phyloP scores from a whole-genome alignment of 768 basidiomycete species.

The Amanita inopinata region DNA sequence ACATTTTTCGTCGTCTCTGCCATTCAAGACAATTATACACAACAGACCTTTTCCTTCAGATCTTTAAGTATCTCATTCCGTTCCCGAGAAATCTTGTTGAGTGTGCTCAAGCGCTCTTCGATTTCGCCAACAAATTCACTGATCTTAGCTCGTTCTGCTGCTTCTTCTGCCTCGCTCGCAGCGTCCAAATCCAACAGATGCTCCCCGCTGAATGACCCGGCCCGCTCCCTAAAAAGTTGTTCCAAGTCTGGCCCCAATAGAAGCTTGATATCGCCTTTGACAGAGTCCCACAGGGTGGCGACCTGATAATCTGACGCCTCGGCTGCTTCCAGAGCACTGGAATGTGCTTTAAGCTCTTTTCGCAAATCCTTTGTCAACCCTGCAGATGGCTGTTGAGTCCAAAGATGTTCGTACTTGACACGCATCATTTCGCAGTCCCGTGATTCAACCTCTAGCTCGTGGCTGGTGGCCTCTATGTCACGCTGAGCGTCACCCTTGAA shows the following conservation, averaged over 20 bases:
- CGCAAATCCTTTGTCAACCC: constrained; percentile 60
- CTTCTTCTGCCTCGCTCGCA: constrained; percentile 50
- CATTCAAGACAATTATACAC: neutral
- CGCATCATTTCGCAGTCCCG: constrained; percentile 84
- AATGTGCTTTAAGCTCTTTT: constrained; percentile 71
- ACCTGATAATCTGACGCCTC: constrained; percentile 74
- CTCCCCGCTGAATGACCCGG: constrained; percentile 25
- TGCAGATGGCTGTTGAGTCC: constrained; percentile 81
- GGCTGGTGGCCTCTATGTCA: constrained; percentile 52
- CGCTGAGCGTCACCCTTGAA: constrained; percentile 47
- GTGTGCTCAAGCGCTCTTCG: constrained; percentile 64
- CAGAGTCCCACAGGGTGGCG: constrained; percentile 57
- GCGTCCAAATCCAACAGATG: constrained; percentile 60
- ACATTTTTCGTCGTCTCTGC: neutral
- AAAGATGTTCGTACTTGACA: constrained; percentile 78
- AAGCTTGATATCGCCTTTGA: constrained; percentile 52
- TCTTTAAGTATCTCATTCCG: constrained; percentile 83
- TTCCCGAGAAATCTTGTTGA: constrained; percentile 81
- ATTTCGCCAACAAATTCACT: constrained; percentile 59
- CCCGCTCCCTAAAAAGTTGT: constrained; percentile 48
- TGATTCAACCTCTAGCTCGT: constrained; percentile 73
- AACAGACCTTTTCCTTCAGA: constrained; percentile 83
- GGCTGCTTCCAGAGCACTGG: constrained; percentile 65
- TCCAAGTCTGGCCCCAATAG: constrained; percentile 54
- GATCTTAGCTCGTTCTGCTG: constrained; percentile 61